Conservation (phyloP, 225 moss, liverwort and hornwort genomes). For the Physcomitrium patens region DNA sequence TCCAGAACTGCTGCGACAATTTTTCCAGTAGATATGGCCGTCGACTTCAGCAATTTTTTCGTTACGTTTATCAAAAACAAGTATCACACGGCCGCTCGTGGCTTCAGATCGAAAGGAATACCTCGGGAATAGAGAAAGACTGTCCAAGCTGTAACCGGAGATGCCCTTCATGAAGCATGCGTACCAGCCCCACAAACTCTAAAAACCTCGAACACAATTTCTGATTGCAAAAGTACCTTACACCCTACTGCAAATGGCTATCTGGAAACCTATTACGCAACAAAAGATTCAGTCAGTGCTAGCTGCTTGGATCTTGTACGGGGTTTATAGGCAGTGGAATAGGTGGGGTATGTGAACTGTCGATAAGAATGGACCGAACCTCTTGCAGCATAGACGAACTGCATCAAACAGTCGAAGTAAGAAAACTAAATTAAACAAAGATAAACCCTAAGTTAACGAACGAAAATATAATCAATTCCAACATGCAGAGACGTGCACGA, state of each 20-base stretch:
- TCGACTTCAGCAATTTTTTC: constrained; percentile 15
- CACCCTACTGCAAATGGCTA: constrained; percentile 6
- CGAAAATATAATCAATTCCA: background rate
- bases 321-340: constrained; percentile 31
- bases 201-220: constrained; percentile 12
- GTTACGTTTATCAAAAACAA: constrained; percentile 17
- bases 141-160: constrained; percentile 20
- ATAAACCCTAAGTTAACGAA: constrained; percentile 1
- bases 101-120: constrained; percentile 21
- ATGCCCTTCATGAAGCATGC: constrained; percentile 23
- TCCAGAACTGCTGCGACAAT: constrained; percentile 27
- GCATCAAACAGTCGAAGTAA: constrained; percentile 35
- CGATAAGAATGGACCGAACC: constrained; percentile 52
- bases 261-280: constrained; percentile 12
- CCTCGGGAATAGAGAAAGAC: background rate
- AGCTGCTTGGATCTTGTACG: constrained; percentile 36
- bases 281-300: constrained; percentile 32
- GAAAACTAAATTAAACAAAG: background rate
- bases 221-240: background rate
- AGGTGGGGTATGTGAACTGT: constrained; percentile 40
- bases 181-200: constrained; percentile 16
- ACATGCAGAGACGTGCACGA: background rate
- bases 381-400: constrained; percentile 64
- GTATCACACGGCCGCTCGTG: constrained; percentile 6
- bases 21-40: constrained; percentile 24